Conservation (phyloP, 106 monocot species). For the Hemerocallis citrina region DNA sequence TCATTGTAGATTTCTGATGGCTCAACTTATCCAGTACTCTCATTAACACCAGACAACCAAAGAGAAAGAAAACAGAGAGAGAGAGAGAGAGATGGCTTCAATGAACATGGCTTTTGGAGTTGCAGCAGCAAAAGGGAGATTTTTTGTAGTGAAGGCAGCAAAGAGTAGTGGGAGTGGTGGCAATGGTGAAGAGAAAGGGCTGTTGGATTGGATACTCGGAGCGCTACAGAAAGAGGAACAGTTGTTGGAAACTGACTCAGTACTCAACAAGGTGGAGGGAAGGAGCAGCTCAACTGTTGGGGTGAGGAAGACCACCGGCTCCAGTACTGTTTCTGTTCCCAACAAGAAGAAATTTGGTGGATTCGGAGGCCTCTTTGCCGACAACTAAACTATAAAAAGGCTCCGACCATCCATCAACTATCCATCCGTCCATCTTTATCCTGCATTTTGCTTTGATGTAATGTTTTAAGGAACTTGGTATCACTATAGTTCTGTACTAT, state of each 20-base stretch:
- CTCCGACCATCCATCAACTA: too few species aligned
- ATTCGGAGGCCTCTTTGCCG: slow-evolving; percentile 12
- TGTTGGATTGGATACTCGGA: slow-evolving; percentile 12
- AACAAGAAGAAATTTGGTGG: slow-evolving; percentile 13
- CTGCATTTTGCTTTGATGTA: too few species aligned
- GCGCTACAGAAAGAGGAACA: slow-evolving; percentile 9
- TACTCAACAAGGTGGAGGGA: slow-evolving; percentile 18
- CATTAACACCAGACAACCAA: neutral
- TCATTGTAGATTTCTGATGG: neutral
- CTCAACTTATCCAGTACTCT: neutral
- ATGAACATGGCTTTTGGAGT: slow-evolving; percentile 14
- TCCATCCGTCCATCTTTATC: too few species aligned
- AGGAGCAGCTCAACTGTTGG: neutral
- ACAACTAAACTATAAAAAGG: too few species aligned
- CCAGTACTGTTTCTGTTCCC: slow-evolving; percentile 4
- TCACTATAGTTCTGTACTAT: too few species aligned
- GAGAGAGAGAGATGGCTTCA: slow-evolving; percentile 9
- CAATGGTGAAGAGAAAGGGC: slow-evolving; percentile 12
- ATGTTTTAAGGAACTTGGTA: too few species aligned
- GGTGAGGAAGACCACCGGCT: slow-evolving; percentile 1
- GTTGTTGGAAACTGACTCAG: slow-evolving; percentile 16
- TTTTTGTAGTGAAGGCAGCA: neutral
- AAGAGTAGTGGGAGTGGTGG: slow-evolving; percentile 4
- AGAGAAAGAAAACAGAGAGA: too few species aligned
- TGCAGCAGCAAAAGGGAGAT: neutral